Base-by-base conservation (phyloP, 2,329 filamentous ascomycete genomes). In the Paramyrothecium sp. region DNA sequence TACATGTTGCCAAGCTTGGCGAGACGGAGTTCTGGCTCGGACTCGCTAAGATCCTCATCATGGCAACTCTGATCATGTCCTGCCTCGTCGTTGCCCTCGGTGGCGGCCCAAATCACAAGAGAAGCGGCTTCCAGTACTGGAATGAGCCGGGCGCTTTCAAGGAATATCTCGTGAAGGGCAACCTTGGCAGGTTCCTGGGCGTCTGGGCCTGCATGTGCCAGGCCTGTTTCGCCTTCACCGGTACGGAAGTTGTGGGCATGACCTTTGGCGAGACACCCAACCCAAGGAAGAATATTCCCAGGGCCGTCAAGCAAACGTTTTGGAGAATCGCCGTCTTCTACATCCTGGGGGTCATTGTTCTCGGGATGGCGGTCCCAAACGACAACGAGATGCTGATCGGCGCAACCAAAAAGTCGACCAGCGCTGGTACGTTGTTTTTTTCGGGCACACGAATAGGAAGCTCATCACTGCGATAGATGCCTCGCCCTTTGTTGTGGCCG, bases 51-150 rank as follows among this genome's bases (percentile, higher is more conserved):
- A 79, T 87, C 55, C 69, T 82, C 4, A 73, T 88, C 11, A 81
- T 88, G 52, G 67, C 87, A 53, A 79, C 80, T 41, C 72, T 89
- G 47, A 83, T 84, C 58, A 76, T 84, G 53, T 80, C 84, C 65
- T 81, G 81, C 16, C 70, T 87, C 30, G 74, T 86, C 51, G 82
- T 87, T 60, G 81, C 85, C 63, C 75, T 86, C 0, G 85, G 85
- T n/a, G 84, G 84, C 26, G 79, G 82, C 2, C 80, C 84, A 0
- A 80, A 81, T 3, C 77, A 78, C 1, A 76, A 81, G 23, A 75
- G 79, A 2, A 78, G 85, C 54, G 87, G 87, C 0, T 89, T 89
- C 68, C 72, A 79, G 46, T 90, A 88, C 69, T 91, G 88, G 88
- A 81, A 77, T 55, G 73, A 83, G 41, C 86, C 86, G 0, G 86